Base-by-base conservation (phyloP, 257 asterid species). In the Forsythia suspensa region DNA sequence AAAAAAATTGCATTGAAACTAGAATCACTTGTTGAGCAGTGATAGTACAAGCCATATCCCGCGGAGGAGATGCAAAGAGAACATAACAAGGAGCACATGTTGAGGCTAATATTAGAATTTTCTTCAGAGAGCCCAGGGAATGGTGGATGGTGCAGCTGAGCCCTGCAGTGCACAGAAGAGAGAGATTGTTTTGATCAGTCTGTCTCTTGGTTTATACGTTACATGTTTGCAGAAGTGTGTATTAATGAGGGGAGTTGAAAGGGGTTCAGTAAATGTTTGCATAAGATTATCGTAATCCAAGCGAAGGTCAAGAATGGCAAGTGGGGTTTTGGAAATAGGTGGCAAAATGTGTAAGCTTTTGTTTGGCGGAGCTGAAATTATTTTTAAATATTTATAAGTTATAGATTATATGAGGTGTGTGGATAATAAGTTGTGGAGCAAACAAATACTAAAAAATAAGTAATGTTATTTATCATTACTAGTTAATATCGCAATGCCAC, bases 381-480 rank as follows among this genome's bases (percentile, higher is more conserved):
- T 6, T 6, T 41, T 41, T 41, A 41, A 2, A 0, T 41, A 11
- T 2, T 41, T 6, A 9, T 41, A 9, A 2, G 1, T 41, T 0
- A 6, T 2, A 41, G 2, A 6, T 41, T 0, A 11, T 7, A 2
- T 0, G 0, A 6, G 5, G 7, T 41, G 34, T 29, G 1, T 1
- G 34, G 1, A 29, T 29, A 29, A 29, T 29, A 29, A 29, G 34
- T 29, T 29, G 1, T 29, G 34, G 24, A 24, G 24, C 34, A 29
- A 29, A 29, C 34, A 29, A 29, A 1, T 29, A 29, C 34, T 29
- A 29, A 29, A 1, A 29, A 29, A 0, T 29, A 1, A 29, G 34
- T 29, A 29, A 29, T 29, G 2, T 0, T 29, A 29, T 29, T 29
- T 29, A 29, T 29, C 34, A 29, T 29, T 1, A 24, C 24, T 24